Conservation (phyloP, 2,329 filamentous ascomycete genomes). For the Aspergillus udagawae region DNA sequence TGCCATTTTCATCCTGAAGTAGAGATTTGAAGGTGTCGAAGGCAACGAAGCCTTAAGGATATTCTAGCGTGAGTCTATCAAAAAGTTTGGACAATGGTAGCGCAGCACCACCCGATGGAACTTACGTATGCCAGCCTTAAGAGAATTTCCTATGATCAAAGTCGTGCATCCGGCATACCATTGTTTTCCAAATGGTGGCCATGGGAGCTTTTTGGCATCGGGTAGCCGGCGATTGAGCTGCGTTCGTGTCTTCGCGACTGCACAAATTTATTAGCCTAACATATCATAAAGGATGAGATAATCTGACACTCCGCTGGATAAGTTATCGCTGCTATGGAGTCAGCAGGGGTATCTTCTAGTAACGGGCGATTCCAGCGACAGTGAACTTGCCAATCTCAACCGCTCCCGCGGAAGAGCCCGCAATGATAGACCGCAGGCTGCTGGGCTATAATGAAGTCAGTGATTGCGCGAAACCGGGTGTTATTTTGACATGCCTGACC, state of each 20-base stretch:
- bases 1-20: slow-evolving; percentile 77
- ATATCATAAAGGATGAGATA: background rate
- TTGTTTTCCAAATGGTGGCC: slow-evolving; percentile 86
- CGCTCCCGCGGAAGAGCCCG: slow-evolving; percentile 88
- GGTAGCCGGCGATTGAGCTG: slow-evolving; percentile 85
- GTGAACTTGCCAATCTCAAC: slow-evolving; percentile 73
- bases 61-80: background rate
- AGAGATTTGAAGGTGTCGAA: slow-evolving; percentile 91
- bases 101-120: slow-evolving; percentile 13
- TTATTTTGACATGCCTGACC: slow-evolving; percentile 20
- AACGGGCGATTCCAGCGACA: background rate
- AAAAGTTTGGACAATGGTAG: background rate
- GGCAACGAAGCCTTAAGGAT: slow-evolving; percentile 70
- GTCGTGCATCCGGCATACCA: slow-evolving; percentile 99
- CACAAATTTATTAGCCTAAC: slow-evolving; percentile 8
- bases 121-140: slow-evolving; percentile 91
- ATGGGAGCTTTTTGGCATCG: slow-evolving; percentile 81
- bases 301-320: slow-evolving; percentile 85
- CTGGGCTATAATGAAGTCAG: slow-evolving; percentile 59
- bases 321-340: slow-evolving; percentile 65
- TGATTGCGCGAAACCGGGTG: background rate
- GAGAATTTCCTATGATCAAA: slow-evolving; percentile 90
- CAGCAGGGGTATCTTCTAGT: slow-evolving; percentile 11
- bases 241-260: slow-evolving; percentile 89
- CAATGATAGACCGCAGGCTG: slow-evolving; percentile 81